Evolutionary conservation across 2,329 filamentous ascomycete species (phyloP), one percentile per base, ranked within the genome.

Genomic region (Calonectria pseudoturangicola): DNA sequence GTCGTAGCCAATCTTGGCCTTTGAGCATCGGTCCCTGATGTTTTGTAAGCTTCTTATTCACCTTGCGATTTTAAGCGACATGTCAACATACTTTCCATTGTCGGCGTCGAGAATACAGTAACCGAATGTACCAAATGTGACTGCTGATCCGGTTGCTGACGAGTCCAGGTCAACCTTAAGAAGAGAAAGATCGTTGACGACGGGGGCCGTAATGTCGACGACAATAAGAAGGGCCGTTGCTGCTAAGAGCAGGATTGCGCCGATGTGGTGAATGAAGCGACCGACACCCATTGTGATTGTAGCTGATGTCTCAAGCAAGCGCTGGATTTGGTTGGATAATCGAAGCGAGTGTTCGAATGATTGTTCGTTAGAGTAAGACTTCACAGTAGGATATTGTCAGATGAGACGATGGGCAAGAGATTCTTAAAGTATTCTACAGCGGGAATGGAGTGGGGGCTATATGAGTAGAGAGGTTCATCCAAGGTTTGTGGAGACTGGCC

Each of bases 91-190:
- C 78, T 64, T 56, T 69, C 68, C 84, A 76, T 76, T 75, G 28
- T 50, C 30, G 60, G 75, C 75, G 50, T 79, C 78, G 27, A 79
- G 73, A 39, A 84, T 76, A 79, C 91, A 93, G 80, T 88, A 90
- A 9, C 91, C 91, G 82, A 92, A 92, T 0, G 89, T 90, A 54
- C 91, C 91, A 81, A 91, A 92, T 3, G 84, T 86, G 41, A 92
- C 81, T 13, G 86, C 78, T 30, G 83, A 79, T 5, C 75, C 80
- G 27, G 76, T 72, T 12, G 80, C 82, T 30, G 80, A 76, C 74
- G 85, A 84, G 51, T 81, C 81, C 25, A 92, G 83, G 63, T 86
- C 82, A 72, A 93, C 86, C 70, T 86, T 87, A 69, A 93, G 81
- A 45, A 93, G 83, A 54, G 86, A 84, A 51, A 92, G 85, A 75